Conservation (phyloP, 1,284 basidiomycete genomes). For the Ganoderma sinense region DNA sequence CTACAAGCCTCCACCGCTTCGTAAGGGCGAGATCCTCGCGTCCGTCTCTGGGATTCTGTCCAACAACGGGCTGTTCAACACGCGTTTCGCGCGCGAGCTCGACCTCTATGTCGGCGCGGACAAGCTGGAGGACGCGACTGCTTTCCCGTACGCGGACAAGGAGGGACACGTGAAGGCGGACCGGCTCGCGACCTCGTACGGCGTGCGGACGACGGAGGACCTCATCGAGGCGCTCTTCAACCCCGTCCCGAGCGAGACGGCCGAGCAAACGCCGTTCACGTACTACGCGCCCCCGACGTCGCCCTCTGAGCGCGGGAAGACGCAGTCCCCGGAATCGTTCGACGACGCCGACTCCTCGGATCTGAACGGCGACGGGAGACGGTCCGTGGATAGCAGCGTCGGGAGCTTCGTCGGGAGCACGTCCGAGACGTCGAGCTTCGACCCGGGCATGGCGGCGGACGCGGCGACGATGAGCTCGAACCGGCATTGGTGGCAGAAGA, state of each 20-base stretch:
- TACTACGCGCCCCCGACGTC: slow-evolving; percentile 45
- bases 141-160: slow-evolving; percentile 27
- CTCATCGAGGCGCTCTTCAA: slow-evolving; percentile 84
- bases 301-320: slow-evolving; percentile 18
- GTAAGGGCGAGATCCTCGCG: slow-evolving; percentile 74
- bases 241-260: slow-evolving; percentile 57
- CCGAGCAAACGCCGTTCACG: slow-evolving; percentile 66
- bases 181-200: slow-evolving; percentile 57
- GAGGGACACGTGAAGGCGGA: slow-evolving; percentile 50
- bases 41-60: slow-evolving; percentile 69
- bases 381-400: slow-evolving; percentile 36
- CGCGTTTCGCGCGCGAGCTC: slow-evolving; percentile 55
- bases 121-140: slow-evolving; percentile 22
- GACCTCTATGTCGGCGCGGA: slow-evolving; percentile 49
- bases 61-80: slow-evolving; percentile 57
- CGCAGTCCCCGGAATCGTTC: slow-evolving; percentile 4
- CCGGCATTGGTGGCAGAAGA: slow-evolving; percentile 40
- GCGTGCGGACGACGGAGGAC: slow-evolving; percentile 67
- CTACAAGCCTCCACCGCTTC: slow-evolving; percentile 72
- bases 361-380: slow-evolving; percentile 17
- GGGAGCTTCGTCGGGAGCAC: slow-evolving; percentile 27
- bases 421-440: slow-evolving; percentile 27
- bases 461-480: slow-evolving; percentile 24
- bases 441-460: slow-evolving; percentile 15
- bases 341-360: slow-evolving; percentile 14